Conservation (phyloP, 2,329 filamentous ascomycete genomes). For the Aspergillus aculeatinus region DNA sequence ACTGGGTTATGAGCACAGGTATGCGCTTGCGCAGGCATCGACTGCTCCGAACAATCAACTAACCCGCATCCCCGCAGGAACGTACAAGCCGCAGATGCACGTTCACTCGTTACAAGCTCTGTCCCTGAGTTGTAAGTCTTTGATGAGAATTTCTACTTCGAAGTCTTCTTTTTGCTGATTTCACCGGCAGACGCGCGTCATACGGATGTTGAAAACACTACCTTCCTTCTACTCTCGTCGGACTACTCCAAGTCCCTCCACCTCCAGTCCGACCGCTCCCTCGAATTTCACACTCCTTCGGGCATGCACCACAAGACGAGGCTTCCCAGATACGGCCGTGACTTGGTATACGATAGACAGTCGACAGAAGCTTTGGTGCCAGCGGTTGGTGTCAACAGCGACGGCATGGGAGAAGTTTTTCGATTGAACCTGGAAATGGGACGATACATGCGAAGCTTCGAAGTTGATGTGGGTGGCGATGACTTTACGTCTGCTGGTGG, state of each 20-base stretch:
- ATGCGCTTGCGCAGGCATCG: constrained; percentile 31
- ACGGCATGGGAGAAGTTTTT: constrained; percentile 89
- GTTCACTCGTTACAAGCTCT: constrained; percentile 93
- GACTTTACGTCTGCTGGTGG: constrained; percentile 66
- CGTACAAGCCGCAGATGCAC: constrained; percentile 81
- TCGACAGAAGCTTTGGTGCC: constrained; percentile 85
- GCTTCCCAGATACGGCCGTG: constrained; percentile 87
- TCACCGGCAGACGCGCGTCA: constrained; percentile 62
- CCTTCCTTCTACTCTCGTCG: constrained; percentile 80
- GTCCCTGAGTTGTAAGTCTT: constrained; percentile 71
- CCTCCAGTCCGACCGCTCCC: constrained; percentile 82
- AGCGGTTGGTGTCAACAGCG: constrained; percentile 78
- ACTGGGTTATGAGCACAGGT: constrained; percentile 96
- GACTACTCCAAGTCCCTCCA: constrained; percentile 96
- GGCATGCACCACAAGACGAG: constrained; percentile 87
- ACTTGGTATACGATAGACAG: constrained; percentile 78
- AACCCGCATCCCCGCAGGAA: constrained; percentile 44
- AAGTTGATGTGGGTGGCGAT: constrained; percentile 84
- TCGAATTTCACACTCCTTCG: constrained; percentile 89
- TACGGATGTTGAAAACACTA: constrained; percentile 87
- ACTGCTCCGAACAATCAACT: not conserved
- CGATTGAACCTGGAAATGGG: constrained; percentile 87
- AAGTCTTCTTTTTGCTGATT: not conserved
- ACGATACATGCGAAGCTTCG: constrained; percentile 90
- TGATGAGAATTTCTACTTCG: not conserved